These are phyloP conservation scores for Erodium chrysanthum DNA, from an alignment of 441 rosid species.

Conservation along the genomic window DNA sequence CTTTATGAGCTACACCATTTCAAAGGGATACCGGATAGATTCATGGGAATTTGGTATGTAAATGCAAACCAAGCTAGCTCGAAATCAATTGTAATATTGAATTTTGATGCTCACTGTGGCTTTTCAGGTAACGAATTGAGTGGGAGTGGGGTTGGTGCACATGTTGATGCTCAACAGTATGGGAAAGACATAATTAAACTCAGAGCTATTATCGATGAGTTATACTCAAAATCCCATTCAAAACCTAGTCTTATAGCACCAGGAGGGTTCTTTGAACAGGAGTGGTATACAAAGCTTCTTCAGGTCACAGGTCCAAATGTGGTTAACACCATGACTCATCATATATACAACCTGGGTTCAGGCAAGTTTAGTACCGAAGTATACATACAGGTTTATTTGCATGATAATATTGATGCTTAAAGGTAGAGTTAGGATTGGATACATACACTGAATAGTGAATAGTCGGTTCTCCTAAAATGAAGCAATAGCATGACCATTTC, in stretches of 20 bases:
- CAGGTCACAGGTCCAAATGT: constrained; percentile 60
- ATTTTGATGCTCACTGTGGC: constrained; percentile 10
- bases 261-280: constrained; percentile 69
- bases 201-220: constrained; percentile 39
- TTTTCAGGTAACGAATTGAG: constrained; percentile 75
- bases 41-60: constrained; percentile 90
- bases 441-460: too few relatives aligned
- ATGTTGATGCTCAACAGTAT: constrained; percentile 58
- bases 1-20: constrained; percentile 67
- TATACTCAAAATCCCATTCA: constrained; percentile 38
- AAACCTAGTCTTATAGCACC: constrained; percentile 74
- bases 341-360: constrained; percentile 86
- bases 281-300: constrained; percentile 70
- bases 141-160: constrained; percentile 73
- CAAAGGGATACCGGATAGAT: constrained; percentile 67
- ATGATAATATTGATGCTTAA: too few relatives aligned
- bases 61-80: neutral
- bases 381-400: neutral
- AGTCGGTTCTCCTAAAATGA: too few relatives aligned
- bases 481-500: neutral
- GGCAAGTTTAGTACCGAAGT: constrained; percentile 29
- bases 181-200: constrained; percentile 64
- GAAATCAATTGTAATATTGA: constrained; percentile 1
- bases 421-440: too few relatives aligned
- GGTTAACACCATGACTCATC: constrained; percentile 64